A percentile compares a stretch with the other conserved stretches of the same genome.
Evolutionary conservation across 192 early-diverging fungal genomes (phyloP).

Genomic region (Coemansia reversa): DNA sequence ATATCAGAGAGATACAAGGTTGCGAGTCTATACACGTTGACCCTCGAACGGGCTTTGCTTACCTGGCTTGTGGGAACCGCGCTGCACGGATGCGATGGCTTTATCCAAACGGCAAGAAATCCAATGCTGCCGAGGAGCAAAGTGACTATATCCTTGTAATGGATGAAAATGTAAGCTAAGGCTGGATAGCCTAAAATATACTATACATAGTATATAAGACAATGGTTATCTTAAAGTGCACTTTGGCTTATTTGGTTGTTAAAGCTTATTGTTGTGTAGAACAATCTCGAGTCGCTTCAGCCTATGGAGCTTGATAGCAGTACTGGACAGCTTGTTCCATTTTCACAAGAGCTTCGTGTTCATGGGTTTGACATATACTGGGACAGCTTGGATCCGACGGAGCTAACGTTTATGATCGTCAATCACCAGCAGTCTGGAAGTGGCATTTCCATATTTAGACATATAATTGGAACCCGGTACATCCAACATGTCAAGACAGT

Average conservation of each 20-base stretch:
- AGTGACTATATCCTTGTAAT: conserved; percentile 55
- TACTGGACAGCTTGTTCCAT: conserved; percentile 33
- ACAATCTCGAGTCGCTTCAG: conserved; percentile 39
- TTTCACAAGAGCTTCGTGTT: conserved; percentile 39
- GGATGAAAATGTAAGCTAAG: conserved; percentile 52
- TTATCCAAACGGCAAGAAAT: conserved; percentile 29
- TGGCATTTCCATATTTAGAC: conserved; percentile 58
- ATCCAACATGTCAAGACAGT: conserved; percentile 56
- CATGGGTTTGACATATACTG: conserved; percentile 60
- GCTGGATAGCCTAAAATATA: background rate
- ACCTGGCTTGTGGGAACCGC: conserved; percentile 59
- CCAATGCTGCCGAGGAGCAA: conserved; percentile 14
- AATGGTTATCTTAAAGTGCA: background rate
- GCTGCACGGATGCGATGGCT: conserved; percentile 53
- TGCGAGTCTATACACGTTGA: conserved; percentile 63
- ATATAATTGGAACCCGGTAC: conserved; percentile 41
- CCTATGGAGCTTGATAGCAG: conserved; percentile 36
- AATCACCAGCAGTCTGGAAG: conserved; percentile 60
- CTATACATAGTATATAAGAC: background rate
- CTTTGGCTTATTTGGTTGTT: background rate
- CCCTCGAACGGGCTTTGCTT: conserved; percentile 54
- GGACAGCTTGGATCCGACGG: conserved; percentile 36
- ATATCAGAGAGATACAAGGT: conserved; percentile 45
- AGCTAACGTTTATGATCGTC: conserved; percentile 58
- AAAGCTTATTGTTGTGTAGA: conserved; percentile 30